Evolutionary conservation across 768 basidiomycete genomes (phyloP).

Genomic region (Rhodotorula taiwanensis): DNA sequence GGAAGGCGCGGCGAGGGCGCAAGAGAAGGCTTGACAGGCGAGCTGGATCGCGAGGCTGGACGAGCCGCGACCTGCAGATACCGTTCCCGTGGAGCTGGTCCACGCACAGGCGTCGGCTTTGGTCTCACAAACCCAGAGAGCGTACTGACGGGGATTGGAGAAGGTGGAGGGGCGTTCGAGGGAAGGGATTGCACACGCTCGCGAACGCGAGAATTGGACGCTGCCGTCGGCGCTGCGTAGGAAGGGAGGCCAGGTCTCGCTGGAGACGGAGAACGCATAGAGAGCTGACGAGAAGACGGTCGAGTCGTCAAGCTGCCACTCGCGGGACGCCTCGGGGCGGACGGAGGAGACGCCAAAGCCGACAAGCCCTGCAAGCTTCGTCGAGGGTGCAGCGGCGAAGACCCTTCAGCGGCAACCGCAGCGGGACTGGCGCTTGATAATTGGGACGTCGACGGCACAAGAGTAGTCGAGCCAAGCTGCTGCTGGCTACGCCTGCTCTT

Average conservation of each 20-base stretch:
- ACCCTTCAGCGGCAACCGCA: not conserved
- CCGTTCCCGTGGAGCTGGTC: no score
- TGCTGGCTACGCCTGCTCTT: conserved; percentile 13
- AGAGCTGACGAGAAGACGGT: not conserved
- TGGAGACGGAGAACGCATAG: conserved; percentile 4
- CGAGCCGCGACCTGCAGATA: not conserved
- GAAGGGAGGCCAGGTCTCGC: not conserved
- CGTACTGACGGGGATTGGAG: no score
- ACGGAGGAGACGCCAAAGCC: not conserved
- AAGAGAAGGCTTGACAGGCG: not conserved
- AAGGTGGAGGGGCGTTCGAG: no score
- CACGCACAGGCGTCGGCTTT: no score
- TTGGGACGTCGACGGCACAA: no score
- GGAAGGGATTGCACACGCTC: conserved; percentile 8
- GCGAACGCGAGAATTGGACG: conserved; percentile 12
- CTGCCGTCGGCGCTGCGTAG: conserved; percentile 29
- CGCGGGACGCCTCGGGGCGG: not conserved
- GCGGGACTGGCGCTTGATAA: no score
- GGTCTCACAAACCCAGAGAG: no score
- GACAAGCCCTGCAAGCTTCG: conserved; percentile 20
- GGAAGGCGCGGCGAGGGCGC: not conserved
- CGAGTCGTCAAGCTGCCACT: not conserved
- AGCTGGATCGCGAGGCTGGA: not conserved
- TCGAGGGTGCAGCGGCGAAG: conserved; percentile 2
- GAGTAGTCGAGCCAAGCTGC: no score